Evolutionary conservation across 495 filamentous ascomycete genomes (phyloP).

Genomic region (Aspergillus conjunctus): DNA sequence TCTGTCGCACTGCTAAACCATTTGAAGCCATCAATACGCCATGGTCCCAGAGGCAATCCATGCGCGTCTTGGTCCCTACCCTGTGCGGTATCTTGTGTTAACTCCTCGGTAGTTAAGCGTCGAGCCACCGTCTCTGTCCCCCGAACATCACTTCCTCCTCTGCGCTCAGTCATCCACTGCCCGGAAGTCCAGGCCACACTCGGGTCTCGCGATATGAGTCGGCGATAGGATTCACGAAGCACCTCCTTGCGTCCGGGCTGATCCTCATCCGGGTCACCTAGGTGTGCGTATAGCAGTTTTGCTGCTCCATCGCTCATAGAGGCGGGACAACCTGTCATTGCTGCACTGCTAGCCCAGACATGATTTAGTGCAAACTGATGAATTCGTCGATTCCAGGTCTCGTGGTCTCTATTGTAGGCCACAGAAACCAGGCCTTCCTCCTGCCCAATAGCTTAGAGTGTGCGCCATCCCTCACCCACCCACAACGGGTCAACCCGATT

Average conservation of each 20-base stretch:
- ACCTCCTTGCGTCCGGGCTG: too few species aligned
- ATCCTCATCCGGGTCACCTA: background rate
- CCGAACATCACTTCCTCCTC: constrained; percentile 72
- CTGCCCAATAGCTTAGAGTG: too few species aligned
- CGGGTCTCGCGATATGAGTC: constrained; percentile 57
- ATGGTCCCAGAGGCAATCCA: constrained; percentile 38
- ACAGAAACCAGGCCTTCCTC: too few species aligned
- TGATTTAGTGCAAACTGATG: too few species aligned
- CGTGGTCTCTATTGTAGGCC: too few species aligned
- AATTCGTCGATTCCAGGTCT: too few species aligned
- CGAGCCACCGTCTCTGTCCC: constrained; percentile 69
- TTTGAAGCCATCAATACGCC: constrained; percentile 73
- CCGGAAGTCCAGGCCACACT: constrained; percentile 76
- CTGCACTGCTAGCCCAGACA: too few species aligned
- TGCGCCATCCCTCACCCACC: too few species aligned
- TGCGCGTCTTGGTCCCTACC: constrained; percentile 20
- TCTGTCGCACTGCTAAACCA: constrained; percentile 79
- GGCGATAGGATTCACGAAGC: background rate
- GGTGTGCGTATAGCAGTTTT: background rate
- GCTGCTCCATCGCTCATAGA: background rate
- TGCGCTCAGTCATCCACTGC: constrained; percentile 84
- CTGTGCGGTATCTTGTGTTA: constrained; percentile 3
- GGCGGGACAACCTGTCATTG: background rate
- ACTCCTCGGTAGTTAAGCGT: constrained; percentile 40
- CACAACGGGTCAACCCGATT: too few species aligned